Percentiles rank a stretch among this genome's conserved stretches.
Evolutionary conservation across 192 early-diverging fungal genomes (phyloP).

Genomic region (Rhizophagus sp.): DNA sequence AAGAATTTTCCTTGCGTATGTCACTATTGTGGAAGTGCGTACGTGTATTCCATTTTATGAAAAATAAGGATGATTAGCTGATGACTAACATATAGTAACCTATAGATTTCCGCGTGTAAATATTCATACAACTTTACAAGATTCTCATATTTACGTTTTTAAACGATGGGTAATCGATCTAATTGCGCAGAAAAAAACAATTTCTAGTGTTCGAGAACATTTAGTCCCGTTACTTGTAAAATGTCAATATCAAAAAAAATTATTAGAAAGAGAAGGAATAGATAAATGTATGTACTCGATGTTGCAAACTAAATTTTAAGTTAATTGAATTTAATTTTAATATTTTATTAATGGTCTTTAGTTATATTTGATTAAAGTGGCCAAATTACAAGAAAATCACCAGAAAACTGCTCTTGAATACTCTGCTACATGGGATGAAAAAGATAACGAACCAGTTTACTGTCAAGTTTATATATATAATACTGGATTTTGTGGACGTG

Average conservation of each 20-base stretch:
- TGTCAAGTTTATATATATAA: constrained; percentile 61
- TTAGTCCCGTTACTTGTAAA: constrained; percentile 85
- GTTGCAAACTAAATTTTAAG: too few species aligned
- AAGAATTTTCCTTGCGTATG: constrained; percentile 59
- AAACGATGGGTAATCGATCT: constrained; percentile 92
- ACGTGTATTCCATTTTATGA: background rate
- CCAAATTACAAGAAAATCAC: constrained; percentile 37
- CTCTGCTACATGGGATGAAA: constrained; percentile 40
- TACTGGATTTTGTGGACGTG: constrained; percentile 77
- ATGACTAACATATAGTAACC: background rate
- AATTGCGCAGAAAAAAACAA: constrained; percentile 56
- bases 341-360: too few species aligned
- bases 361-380: constrained; percentile 4
- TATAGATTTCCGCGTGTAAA: constrained; percentile 78
- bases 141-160: constrained; percentile 93
- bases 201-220: constrained; percentile 79
- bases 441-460: constrained; percentile 49
- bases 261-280: constrained; percentile 66
- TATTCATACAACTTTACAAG: constrained; percentile 79
- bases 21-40: constrained; percentile 49
- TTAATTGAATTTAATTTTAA: too few species aligned
- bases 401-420: constrained; percentile 39
- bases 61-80: background rate
- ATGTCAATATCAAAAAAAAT: constrained; percentile 76
- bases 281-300: constrained; percentile 52